Evolutionary conservation across 331 rosid species (phyloP).

Genomic region (Ulmus americana): DNA sequence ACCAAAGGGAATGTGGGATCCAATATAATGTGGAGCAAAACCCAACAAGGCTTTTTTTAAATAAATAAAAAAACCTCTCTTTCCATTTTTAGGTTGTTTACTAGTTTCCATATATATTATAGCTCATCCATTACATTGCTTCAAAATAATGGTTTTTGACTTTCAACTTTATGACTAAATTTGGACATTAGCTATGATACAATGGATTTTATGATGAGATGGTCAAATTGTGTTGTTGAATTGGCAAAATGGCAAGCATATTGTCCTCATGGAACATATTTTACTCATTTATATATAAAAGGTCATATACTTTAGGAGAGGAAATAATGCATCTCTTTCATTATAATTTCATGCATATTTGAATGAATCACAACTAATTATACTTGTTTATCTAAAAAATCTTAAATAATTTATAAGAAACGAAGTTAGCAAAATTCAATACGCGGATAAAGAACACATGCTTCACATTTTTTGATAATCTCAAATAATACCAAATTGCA

Average conservation of each 20-base stretch:
- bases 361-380: too few relatives aligned
- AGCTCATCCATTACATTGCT: conserved; percentile 9
- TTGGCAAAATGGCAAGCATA: neutral
- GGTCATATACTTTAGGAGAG: neutral
- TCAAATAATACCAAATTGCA: too few relatives aligned
- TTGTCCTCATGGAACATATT: neutral
- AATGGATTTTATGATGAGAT: neutral
- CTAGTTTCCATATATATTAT: conserved; percentile 9
- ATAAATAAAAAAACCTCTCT: neutral
- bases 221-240: neutral
- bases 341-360: neutral
- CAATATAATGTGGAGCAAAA: conserved; percentile 1
- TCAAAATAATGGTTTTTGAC: conserved; percentile 5
- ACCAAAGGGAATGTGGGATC: neutral
- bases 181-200: conserved; percentile 11
- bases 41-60: neutral
- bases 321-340: neutral
- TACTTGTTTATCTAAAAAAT: too few relatives aligned
- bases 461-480: too few relatives aligned
- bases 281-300: neutral
- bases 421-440: too few relatives aligned
- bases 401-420: too few relatives aligned
- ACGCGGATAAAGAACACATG: too few relatives aligned
- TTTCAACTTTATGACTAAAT: conserved; percentile 9
- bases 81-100: conserved; percentile 1